These are phyloP conservation scores for Flaveria sonorensis DNA, from an alignment of 129 eudicot species.

Conservation along the genomic window DNA sequence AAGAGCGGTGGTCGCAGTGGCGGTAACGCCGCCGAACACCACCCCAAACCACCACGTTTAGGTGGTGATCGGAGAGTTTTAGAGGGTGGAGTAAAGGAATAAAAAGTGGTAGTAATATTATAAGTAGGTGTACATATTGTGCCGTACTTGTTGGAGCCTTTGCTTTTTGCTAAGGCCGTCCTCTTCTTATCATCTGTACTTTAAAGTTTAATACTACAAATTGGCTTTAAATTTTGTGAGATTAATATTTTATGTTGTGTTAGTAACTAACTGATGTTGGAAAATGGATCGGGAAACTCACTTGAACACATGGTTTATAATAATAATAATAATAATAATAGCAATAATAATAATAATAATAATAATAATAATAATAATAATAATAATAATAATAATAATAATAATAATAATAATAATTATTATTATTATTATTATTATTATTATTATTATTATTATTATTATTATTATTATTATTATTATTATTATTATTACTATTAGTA, in stretches of 20 bases:
- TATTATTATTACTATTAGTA: too few relatives aligned
- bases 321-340: too few relatives aligned
- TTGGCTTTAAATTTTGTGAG: not conserved
- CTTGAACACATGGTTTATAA: too few relatives aligned
- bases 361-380: too few relatives aligned
- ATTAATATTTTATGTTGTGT: not conserved
- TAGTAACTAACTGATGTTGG: not conserved
- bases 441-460: too few relatives aligned
- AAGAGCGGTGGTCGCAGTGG: slow-evolving; percentile 26
- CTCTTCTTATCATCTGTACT: not conserved
- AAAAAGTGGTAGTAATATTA: not conserved
- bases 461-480: too few relatives aligned
- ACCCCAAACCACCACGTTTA: slow-evolving; percentile 43
- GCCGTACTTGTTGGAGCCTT: not conserved
- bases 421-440: too few relatives aligned
- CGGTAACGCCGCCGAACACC: slow-evolving; percentile 28
- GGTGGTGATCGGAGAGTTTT: not conserved
- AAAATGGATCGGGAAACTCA: too few relatives aligned
- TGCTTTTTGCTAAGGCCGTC: not conserved
- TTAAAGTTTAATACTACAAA: not conserved
- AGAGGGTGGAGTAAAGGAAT: slow-evolving; percentile 5
- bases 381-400: too few relatives aligned
- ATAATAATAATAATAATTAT: too few relatives aligned
- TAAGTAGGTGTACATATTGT: slow-evolving; percentile 27
- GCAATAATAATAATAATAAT: too few relatives aligned